Evolutionary conservation across 129 eudicot species (phyloP).

Genomic region (Gnaphalium uliginosum): DNA sequence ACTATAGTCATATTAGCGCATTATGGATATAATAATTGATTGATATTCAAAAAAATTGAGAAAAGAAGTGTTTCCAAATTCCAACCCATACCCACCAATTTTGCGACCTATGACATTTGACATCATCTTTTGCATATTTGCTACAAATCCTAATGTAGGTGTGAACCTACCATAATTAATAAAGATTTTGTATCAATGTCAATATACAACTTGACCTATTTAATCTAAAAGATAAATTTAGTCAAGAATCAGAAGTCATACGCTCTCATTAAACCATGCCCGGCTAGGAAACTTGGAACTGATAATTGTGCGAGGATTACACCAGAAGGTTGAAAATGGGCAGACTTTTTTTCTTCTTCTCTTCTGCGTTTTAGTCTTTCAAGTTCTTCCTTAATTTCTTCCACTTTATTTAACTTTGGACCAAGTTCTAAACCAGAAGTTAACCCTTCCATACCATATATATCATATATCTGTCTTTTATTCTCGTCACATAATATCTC

Average conservation of each 20-base stretch:
- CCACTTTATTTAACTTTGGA: conserved; percentile 65
- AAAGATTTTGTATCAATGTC: not conserved
- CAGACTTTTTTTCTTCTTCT: conserved; percentile 57
- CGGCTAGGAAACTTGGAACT: conserved; percentile 65
- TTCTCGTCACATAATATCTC: conserved; percentile 78
- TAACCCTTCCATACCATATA: conserved; percentile 98
- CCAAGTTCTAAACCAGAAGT: conserved; percentile 95
- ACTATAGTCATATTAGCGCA: not conserved
- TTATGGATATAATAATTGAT: not conserved
- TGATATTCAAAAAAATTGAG: not conserved
- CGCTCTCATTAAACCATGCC: conserved; percentile 92
- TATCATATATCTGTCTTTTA: conserved; percentile 88
- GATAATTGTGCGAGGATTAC: conserved; percentile 77
- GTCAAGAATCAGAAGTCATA: conserved; percentile 39
- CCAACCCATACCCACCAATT: not conserved
- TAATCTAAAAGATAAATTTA: not conserved
- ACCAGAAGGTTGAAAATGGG: conserved; percentile 76
- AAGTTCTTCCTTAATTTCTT: conserved; percentile 86
- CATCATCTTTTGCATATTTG: not conserved
- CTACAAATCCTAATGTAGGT: not conserved
- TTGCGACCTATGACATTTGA: not conserved
- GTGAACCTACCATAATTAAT: not conserved
- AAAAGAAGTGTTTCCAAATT: not conserved
- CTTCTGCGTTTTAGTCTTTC: conserved; percentile 70
- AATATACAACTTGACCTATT: not conserved